phyloP scores from a whole-genome alignment of 306 rosid species.

The Pueraria montana region DNA sequence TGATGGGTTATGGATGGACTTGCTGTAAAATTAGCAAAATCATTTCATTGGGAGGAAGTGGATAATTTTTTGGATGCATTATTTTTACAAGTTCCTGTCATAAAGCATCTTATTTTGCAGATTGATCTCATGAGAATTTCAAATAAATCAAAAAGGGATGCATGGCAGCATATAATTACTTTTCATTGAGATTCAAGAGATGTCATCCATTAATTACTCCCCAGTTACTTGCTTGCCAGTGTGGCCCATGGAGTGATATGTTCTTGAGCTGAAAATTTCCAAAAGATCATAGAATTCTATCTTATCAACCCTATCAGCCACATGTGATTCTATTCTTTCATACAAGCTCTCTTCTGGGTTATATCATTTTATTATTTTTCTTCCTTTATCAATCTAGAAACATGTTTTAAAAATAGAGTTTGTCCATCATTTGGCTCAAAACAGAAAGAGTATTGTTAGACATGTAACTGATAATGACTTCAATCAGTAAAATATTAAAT shows the following conservation, averaged over 20 bases:
- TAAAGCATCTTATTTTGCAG: too few relatives aligned
- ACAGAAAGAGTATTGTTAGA: too few relatives aligned
- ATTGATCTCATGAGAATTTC: background rate
- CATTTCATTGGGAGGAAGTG: background rate
- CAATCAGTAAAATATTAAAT: constrained; percentile 1
- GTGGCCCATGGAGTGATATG: background rate
- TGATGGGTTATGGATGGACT: background rate
- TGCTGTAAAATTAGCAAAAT: too few relatives aligned
- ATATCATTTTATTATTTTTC: background rate
- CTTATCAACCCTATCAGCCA: too few relatives aligned
- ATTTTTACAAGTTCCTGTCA: too few relatives aligned
- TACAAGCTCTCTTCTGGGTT: background rate
- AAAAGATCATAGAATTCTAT: constrained; percentile 15
- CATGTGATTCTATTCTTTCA: constrained; percentile 1
- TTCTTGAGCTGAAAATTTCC: background rate
- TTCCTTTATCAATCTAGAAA: background rate
- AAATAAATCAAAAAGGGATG: background rate
- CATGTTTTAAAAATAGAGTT: background rate
- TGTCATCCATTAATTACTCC: background rate
- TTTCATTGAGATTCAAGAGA: too few relatives aligned
- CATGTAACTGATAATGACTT: background rate
- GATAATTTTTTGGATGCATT: background rate
- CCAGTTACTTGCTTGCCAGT: background rate
- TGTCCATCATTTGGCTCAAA: too few relatives aligned
- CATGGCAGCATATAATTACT: too few relatives aligned